Evolutionary conservation across 164 flowering plant genomes (phyloP).

Genomic region (Warburgia ugandensis): DNA sequence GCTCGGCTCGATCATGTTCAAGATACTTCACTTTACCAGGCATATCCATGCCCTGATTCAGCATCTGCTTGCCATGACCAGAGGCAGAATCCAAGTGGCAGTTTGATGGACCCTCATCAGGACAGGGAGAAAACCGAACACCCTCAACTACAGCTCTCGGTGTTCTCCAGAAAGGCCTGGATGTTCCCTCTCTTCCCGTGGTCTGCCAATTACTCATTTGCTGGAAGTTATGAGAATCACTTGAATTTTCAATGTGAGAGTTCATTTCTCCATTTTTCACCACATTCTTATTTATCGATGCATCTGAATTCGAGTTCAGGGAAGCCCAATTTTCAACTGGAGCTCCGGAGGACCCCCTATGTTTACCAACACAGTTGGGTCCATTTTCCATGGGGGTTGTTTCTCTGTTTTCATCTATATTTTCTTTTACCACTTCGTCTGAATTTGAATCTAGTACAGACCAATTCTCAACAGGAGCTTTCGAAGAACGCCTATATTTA

Average conservation of each 20-base stretch:
- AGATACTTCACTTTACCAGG: slow-evolving; percentile 28
- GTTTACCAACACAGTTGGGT: slow-evolving; percentile 7
- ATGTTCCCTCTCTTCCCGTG: slow-evolving; percentile 5
- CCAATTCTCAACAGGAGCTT: slow-evolving; percentile 13
- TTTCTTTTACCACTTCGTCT: slow-evolving; percentile 8
- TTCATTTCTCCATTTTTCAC: slow-evolving; percentile 14
- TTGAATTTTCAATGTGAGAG: slow-evolving; percentile 13
- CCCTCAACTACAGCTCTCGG: slow-evolving; percentile 16
- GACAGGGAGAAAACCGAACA: slow-evolving; percentile 22
- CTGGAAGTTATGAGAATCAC: slow-evolving; percentile 6
- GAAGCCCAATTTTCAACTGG: slow-evolving; percentile 11
- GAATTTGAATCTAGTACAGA: slow-evolving; percentile 4
- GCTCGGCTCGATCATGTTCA: slow-evolving; percentile 62
- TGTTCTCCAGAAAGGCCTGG: slow-evolving; percentile 10
- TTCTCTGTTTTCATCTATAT: slow-evolving; percentile 16
- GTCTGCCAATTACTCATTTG: slow-evolving; percentile 1
- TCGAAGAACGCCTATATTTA: slow-evolving; percentile 7
- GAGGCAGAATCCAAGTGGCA: slow-evolving; percentile 17
- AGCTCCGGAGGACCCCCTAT: slow-evolving; percentile 1
- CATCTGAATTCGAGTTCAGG: slow-evolving; percentile 8
- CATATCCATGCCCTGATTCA: slow-evolving; percentile 12
- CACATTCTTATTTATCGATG: slow-evolving; percentile 6
- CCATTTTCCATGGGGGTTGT: slow-evolving; percentile 14
- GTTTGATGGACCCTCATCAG: slow-evolving; percentile 38
- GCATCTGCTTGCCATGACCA: slow-evolving; percentile 19